Base-by-base conservation (phyloP, 2,329 filamentous ascomycete genomes). In the Sclerotiophoma versabilis region DNA sequence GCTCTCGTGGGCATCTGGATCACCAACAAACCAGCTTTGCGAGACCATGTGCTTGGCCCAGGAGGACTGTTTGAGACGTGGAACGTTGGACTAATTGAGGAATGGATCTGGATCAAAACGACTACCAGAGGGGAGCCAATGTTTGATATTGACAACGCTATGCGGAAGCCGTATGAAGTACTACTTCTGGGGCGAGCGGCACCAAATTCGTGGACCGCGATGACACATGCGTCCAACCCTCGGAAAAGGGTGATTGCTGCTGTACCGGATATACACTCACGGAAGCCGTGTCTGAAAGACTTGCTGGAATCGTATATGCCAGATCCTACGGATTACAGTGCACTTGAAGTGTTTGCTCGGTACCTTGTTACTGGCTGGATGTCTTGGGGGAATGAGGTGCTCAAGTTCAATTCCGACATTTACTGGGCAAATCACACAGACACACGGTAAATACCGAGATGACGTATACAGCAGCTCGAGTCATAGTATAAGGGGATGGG, bases 31-130 rank as follows among this genome's bases (percentile, higher is more conserved):
- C 75, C 81, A 2, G 79, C 79, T 15, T 68, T 84, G 12, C 76
- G 84, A 19, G 78, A 86, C 2, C 74, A 83, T 19, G 80, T 82
- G 15, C 75, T 92, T 0, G 82, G 67, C 36, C 77, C 80, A 0
- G 71, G 76, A 2, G 87, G 87, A 1, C 60, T 93, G 2, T 88
- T 93, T 59, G 80, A 83, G 6, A 73, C 78, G 27, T 92, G 88
- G 88, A 87, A 85, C 20, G 75, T 93, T 0, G 81, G 87, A 45
- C 68, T 85, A 10, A 78, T 84, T 0, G 84, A 87, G 42, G 88
- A 93, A 69, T 93, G 90, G 90, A 81, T 86, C 2, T 95, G 90
- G 90, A 72, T 93, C 42, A 95, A 95, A 72, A 81, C 89, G 10
- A 91, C 90, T 0, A 72, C 73, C 0, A 61, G 71, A 0, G 90